Conservation (phyloP, 768 basidiomycete genomes). For the Coprinopsis cinerea region DNA sequence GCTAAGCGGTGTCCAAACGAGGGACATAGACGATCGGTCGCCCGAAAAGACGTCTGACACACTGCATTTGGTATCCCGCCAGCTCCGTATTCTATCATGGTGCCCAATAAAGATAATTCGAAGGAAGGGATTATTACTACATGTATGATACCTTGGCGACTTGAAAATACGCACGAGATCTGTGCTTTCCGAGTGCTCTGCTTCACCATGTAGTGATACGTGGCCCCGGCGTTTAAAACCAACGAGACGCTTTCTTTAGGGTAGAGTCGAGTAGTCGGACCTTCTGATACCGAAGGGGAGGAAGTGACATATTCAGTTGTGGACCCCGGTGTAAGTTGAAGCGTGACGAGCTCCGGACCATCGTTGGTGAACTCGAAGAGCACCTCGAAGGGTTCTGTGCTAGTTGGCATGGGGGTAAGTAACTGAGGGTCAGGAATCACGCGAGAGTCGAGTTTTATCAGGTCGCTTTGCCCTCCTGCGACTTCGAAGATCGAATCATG, state of each 20-base stretch:
- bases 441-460: neutral
- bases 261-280: constrained; percentile 33
- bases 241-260: constrained; percentile 37
- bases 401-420: constrained; percentile 16
- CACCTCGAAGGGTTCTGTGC: constrained; percentile 48
- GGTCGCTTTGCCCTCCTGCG: neutral
- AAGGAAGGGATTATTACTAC: neutral
- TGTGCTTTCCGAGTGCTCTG: constrained; percentile 33
- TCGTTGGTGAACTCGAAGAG: constrained; percentile 48
- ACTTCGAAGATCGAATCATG: constrained; percentile 12
- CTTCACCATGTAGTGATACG: constrained; percentile 42
- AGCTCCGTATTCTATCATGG: constrained; percentile 32
- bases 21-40: constrained; percentile 12
- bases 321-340: constrained; percentile 34
- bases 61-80: constrained; percentile 36
- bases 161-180: constrained; percentile 35
- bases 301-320: constrained; percentile 19
- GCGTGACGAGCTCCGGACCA: constrained; percentile 29
- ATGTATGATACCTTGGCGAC: too few relatives aligned
- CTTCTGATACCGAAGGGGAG: constrained; percentile 12
- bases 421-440: neutral
- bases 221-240: constrained; percentile 42
- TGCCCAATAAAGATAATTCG: neutral
- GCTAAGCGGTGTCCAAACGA: constrained; percentile 15
- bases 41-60: constrained; percentile 21